Base-by-base conservation (phyloP, 176 grass and related monocot species). In the Sorghum bicolor region DNA sequence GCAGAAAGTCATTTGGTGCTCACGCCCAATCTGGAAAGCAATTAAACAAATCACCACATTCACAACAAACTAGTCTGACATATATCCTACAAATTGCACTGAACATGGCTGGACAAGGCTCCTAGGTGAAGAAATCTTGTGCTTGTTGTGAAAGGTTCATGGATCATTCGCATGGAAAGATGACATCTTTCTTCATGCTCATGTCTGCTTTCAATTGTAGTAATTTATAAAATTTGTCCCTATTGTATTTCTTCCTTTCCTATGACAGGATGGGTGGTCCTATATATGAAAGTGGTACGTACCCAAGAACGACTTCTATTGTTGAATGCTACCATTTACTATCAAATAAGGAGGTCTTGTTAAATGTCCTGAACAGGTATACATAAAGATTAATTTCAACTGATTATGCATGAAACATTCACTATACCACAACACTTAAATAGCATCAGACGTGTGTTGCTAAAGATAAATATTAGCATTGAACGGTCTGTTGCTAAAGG, bases 1-100 rank as follows among this genome's bases (percentile, higher is more conserved):
- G 80, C 93, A 95, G 70, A 98, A 98, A 61, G 73, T 87, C 82
- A 98, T 84, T 82, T 98, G 93, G 32, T 77, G 85, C 76, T 98
- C 96, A 60, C 87, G 87, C 45, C 96, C 96, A 87, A 92, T 77
- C 96, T 98, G 84, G 17, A 87, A 88, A 60, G 41, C 25, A 88
- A 24, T 63, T 79, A 74, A 74, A 62, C 34, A 88, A 74, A 74
- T 70, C 38, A 87, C n/a, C n/a, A n/a, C n/a, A n/a, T n/a, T n/a
- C n/a, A n/a, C n/a, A n/a, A n/a, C n/a, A n/a, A n/a, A n/a, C n/a
- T n/a, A n/a, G n/a, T 28, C 25, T 26, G 57, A 26, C 58, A 26
- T 25, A 63, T 63, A 26, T 25, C 4, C 10, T 63, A 10, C 25
- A 63, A 5, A 63, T 15, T 63, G 12, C 25, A 63, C 25, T 6